Evolutionary conservation across 805 yeast species (phyloP), one percentile per base, ranked within the genome.

Genomic region (Suhomyces vadensis): DNA sequence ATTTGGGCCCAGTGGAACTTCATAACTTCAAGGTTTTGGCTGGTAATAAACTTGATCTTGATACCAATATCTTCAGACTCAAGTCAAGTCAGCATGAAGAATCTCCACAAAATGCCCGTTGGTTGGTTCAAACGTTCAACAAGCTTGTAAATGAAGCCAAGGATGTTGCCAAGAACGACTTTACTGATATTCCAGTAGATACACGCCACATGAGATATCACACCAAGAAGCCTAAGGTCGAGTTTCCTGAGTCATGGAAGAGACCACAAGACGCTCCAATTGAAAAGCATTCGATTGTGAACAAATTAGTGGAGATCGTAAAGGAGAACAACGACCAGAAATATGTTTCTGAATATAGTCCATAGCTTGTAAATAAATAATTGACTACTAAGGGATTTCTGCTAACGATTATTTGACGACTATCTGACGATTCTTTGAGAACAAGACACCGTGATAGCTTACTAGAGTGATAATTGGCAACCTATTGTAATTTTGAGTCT

Each of bases 101-200:
- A 56, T 84, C 96, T 33, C 79, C 95, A 1, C 97, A 92, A 65
- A 94, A 94, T 65, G 86, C 92, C 39, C 78, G 85, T 51, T 82
- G 75, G 61, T 67, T 88, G 50, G 82, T 83, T 14, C 85, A 81
- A 43, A 73, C 81, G 21, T 71, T 90, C 51, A 77, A 78, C 52
- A 74, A 74, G 44, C 69, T 94, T 39, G 57, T 91, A 22, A 60
- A 61, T 20, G 91, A 82, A 55, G 71, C 96, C 6, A 85, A 81
- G 56, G 85, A 80, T 41, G 58, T 75, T 36, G 55, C 66, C n/a
- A 86, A 85, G 44, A 77, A 77, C 47, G 50, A 54, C n/a, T 87
- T 87, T 54, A 73, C 75, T 35, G 95, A 87, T 56, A 70, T 92
- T 24, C 97, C 97, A 24, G 64, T 92, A 39, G 96, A 91, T 63